phyloP scores from a whole-genome alignment of 371 early-diverging fungal species.

The Mucor sp. region DNA sequence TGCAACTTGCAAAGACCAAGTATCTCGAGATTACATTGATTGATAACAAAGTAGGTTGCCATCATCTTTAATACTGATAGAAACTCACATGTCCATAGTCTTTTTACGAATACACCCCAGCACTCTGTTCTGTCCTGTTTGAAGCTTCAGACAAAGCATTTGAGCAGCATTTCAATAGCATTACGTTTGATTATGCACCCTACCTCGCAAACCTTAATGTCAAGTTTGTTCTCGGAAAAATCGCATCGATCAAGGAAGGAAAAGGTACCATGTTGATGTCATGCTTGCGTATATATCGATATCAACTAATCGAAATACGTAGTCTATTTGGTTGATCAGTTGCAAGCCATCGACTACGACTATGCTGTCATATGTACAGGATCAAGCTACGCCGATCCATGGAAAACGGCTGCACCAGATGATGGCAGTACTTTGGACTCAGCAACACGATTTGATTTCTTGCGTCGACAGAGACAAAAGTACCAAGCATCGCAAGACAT shows the following conservation, averaged over 20 bases:
- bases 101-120: slow-evolving; percentile 47
- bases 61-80: neutral
- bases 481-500: slow-evolving; percentile 40
- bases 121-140: slow-evolving; percentile 36
- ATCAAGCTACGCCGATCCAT: slow-evolving; percentile 39
- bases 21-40: slow-evolving; percentile 37
- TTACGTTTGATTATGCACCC: slow-evolving; percentile 28
- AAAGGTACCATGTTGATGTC: slow-evolving; percentile 22
- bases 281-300: neutral
- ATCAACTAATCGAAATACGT: neutral
- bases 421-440: neutral
- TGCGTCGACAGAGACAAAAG: slow-evolving; percentile 23
- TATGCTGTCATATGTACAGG: slow-evolving; percentile 39
- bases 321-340: neutral
- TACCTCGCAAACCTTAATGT: slow-evolving; percentile 14
- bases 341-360: slow-evolving; percentile 22
- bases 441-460: slow-evolving; percentile 18
- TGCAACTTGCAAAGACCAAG: slow-evolving; percentile 23
- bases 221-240: slow-evolving; percentile 28
- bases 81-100: slow-evolving; percentile 15
- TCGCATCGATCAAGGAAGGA: slow-evolving; percentile 21
- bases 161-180: slow-evolving; percentile 22
- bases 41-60: slow-evolving; percentile 36
- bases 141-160: slow-evolving; percentile 27
- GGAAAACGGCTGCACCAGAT: slow-evolving; percentile 21